Conservation (phyloP, 2,329 filamentous ascomycete species). For the Microcera coccophila region DNA sequence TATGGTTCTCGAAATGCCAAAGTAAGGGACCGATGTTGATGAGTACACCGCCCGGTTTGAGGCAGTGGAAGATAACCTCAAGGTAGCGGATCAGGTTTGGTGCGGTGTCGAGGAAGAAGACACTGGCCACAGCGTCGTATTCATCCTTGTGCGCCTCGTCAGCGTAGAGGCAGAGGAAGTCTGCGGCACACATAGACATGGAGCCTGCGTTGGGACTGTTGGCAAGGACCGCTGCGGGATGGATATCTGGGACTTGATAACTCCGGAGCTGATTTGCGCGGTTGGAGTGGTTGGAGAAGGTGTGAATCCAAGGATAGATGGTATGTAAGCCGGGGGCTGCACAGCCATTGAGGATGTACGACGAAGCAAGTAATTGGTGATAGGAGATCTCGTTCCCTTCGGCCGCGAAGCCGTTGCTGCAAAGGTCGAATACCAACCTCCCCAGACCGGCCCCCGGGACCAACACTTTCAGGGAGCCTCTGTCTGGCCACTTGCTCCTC, state of each 20-base stretch:
- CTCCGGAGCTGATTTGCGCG: slow-evolving; percentile 70
- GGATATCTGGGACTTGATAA: slow-evolving; percentile 76
- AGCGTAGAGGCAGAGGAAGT: slow-evolving; percentile 85
- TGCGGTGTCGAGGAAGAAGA: slow-evolving; percentile 97
- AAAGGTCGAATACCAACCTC: slow-evolving; percentile 84
- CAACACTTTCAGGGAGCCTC: slow-evolving; percentile 59
- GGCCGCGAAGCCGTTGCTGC: slow-evolving; percentile 63
- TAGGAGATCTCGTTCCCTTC: slow-evolving; percentile 97
- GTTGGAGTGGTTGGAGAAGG: slow-evolving; percentile 79
- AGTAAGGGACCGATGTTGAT: slow-evolving; percentile 87
- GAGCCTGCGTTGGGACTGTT: slow-evolving; percentile 44
- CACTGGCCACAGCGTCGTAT: slow-evolving; percentile 81
- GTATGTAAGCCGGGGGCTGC: slow-evolving; percentile 58
- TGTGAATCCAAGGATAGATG: slow-evolving; percentile 81
- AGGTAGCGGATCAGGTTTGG: slow-evolving; percentile 90
- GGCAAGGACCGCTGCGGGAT: slow-evolving; percentile 58
- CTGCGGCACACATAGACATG: slow-evolving; percentile 91
- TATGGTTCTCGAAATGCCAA: slow-evolving; percentile 89
- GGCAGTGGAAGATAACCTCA: slow-evolving; percentile 73
- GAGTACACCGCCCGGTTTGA: slow-evolving; percentile 74
- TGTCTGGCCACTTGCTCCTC: slow-evolving; percentile 28
- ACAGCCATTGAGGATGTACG: slow-evolving; percentile 69
- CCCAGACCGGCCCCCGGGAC: slow-evolving; percentile 89
- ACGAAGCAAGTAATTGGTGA: slow-evolving; percentile 86
- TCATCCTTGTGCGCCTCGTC: slow-evolving; percentile 54